Evolutionary conservation across 345 rosid genomes (phyloP).

Genomic region (Salix dunnii): DNA sequence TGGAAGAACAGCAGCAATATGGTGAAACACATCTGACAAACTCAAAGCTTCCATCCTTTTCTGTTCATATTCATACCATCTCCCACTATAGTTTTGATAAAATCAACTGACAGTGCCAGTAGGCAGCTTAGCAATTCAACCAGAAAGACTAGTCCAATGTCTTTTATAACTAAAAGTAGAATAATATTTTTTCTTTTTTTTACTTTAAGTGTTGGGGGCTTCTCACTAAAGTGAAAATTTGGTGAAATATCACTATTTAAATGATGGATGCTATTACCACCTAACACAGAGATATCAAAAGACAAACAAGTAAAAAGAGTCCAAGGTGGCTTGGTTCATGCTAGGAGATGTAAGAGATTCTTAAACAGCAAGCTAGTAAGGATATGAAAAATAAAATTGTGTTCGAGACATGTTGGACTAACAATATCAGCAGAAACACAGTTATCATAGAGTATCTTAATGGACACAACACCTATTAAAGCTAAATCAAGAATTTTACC

Average conservation of each 20-base stretch:
- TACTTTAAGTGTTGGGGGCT: not conserved
- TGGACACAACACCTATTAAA: not conserved
- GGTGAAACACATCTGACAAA: not conserved
- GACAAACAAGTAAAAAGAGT: not conserved
- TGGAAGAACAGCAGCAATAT: not conserved
- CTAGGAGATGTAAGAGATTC: not conserved
- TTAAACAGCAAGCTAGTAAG: not conserved
- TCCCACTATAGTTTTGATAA: not conserved
- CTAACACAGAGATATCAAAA: not conserved
- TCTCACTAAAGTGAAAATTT: not conserved
- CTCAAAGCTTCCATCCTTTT: not conserved
- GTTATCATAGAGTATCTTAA: not conserved
- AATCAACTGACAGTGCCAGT: not conserved
- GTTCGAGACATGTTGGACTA: not conserved
- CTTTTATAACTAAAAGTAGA: not conserved
- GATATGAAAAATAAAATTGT: not conserved
- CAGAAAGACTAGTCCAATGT: not conserved
- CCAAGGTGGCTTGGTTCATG: not conserved
- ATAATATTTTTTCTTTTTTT: too few relatives aligned
- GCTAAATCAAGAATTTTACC: slow-evolving; percentile 41
- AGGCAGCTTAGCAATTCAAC: not conserved
- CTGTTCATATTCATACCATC: not conserved
- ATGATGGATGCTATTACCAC: not conserved
- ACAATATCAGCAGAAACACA: not conserved
- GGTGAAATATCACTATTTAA: not conserved